phyloP scores from a whole-genome alignment of 2,329 filamentous ascomycete species.

The Parasarocladium wereldwijsianum region DNA sequence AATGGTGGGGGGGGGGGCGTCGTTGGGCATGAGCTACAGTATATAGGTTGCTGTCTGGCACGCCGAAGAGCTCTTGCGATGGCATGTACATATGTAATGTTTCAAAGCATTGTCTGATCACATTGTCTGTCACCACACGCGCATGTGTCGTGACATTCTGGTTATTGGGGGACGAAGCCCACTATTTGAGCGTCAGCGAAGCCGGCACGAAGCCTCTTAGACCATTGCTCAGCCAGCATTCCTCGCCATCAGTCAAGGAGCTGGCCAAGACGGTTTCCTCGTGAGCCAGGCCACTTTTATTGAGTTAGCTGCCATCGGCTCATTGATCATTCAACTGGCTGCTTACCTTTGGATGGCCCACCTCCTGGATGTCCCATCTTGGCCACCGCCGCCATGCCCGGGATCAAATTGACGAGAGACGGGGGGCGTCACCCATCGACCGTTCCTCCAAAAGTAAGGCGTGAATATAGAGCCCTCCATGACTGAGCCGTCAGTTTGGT shows the following conservation, averaged over 20 bases:
- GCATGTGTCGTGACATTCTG: constrained; percentile 1
- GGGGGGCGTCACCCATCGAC: constrained; percentile 67
- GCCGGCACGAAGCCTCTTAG: constrained; percentile 61
- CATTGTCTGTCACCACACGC: constrained; percentile 6
- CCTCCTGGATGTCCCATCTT: constrained; percentile 66
- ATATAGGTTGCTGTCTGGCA: no score
- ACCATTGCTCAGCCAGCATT: constrained; percentile 81
- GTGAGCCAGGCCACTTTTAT: constrained; percentile 38
- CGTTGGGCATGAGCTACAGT: no score
- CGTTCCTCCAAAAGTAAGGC: constrained; percentile 62
- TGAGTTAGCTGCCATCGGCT: neutral
- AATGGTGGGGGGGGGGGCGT: no score
- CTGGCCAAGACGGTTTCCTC: constrained; percentile 47
- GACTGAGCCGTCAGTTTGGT: constrained; percentile 41
- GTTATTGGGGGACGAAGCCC: constrained; percentile 5
- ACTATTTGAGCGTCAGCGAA: constrained; percentile 7
- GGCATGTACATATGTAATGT: no score
- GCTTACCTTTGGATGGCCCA: constrained; percentile 62
- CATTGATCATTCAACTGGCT: neutral
- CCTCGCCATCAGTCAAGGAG: constrained; percentile 55
- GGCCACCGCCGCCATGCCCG: constrained; percentile 52
- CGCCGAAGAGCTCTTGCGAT: no score
- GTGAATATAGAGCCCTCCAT: constrained; percentile 82
- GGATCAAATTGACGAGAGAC: constrained; percentile 26
- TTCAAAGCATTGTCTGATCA: constrained; percentile 20